Evolutionary conservation across 495 filamentous ascomycete species (phyloP), one percentile per base, ranked within the genome.

Genomic region (Cenococcum geophilum): DNA sequence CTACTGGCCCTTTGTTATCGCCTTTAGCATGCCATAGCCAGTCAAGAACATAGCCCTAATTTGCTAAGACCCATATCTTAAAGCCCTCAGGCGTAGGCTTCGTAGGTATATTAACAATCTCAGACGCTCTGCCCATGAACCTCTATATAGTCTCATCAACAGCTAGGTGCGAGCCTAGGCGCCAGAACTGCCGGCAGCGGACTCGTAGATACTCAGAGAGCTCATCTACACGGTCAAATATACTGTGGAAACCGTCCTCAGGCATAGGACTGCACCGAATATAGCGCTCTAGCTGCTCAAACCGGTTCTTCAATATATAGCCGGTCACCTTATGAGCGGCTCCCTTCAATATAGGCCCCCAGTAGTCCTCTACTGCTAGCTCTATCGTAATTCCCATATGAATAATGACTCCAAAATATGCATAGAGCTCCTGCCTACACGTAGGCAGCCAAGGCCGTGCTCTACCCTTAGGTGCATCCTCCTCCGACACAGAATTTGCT

Each of bases 11-110:
- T 18, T 49, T 9, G 6, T 49, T 49, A 22, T 49, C 45, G 45
- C 45, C 45, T 49, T 49, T 49, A 22, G 45, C 45, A 49, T 49
- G 45, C 45, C 45, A 49, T 49, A 49, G 45, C 45, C 18, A 49
- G 45, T 49, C 36, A 40, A 14, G 36, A 40, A 40, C 36, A 14
- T 40, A 40, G 36, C 36, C 36, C 36, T 40, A 14, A 22, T 16
- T 22, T 16, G 14, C 20, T 22, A n/a, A 18, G 14, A 16, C 20
- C 12, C 20, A 22, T 5, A 49, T 22, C 45, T n/a, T n/a, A n/a
- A n/a, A n/a, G n/a, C n/a, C n/a, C n/a, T n/a, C n/a, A n/a, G n/a
- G n/a, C n/a, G n/a, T n/a, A n/a, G n/a, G n/a, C n/a, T n/a, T n/a
- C n/a, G n/a, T n/a, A n/a, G n/a, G n/a, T n/a, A n/a, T n/a, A n/a